Conservation (phyloP, 1,284 basidiomycete genomes). For the Termitomyces sp. region DNA sequence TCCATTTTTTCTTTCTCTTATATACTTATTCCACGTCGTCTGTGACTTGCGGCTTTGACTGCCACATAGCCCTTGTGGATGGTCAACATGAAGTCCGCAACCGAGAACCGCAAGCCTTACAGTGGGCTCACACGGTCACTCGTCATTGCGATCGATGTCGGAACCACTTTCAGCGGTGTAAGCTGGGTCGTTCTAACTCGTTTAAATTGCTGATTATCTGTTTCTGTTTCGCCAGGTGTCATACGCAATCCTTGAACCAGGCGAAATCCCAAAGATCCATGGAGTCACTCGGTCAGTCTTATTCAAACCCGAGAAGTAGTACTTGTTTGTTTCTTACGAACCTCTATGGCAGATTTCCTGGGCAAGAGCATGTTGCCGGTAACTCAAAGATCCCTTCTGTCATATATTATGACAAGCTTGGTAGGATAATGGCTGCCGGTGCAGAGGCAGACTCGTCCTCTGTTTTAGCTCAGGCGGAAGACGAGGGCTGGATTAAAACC, state of each 20-base stretch:
- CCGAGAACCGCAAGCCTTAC: slow-evolving; percentile 68
- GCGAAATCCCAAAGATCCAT: slow-evolving; percentile 67
- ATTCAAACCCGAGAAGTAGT: background rate
- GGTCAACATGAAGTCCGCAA: slow-evolving; percentile 34
- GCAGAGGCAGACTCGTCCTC: slow-evolving; percentile 65
- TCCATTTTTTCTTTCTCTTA: slow-evolving; percentile 8
- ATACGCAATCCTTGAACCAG: slow-evolving; percentile 71
- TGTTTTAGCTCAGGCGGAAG: slow-evolving; percentile 59
- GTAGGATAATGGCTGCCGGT: slow-evolving; percentile 62
- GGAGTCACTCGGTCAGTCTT: slow-evolving; percentile 58
- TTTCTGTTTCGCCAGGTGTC: slow-evolving; percentile 41
- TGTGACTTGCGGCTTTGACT: slow-evolving; percentile 4
- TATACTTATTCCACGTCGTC: slow-evolving; percentile 7
- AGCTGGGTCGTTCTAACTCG: slow-evolving; percentile 12
- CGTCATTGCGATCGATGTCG: slow-evolving; percentile 70
- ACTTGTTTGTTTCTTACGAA: background rate
- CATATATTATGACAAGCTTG: slow-evolving; percentile 63
- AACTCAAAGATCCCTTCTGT: slow-evolving; percentile 77
- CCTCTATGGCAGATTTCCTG: slow-evolving; percentile 54
- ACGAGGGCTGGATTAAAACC: slow-evolving; percentile 67
- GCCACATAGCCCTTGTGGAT: slow-evolving; percentile 10
- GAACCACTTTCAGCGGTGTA: slow-evolving; percentile 71
- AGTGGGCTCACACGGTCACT: slow-evolving; percentile 55
- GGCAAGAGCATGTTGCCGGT: slow-evolving; percentile 78
- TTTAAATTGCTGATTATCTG: background rate